These are phyloP conservation scores for Evernia prunastri DNA, from an alignment of 495 filamentous ascomycete species.

Conservation along the genomic window DNA sequence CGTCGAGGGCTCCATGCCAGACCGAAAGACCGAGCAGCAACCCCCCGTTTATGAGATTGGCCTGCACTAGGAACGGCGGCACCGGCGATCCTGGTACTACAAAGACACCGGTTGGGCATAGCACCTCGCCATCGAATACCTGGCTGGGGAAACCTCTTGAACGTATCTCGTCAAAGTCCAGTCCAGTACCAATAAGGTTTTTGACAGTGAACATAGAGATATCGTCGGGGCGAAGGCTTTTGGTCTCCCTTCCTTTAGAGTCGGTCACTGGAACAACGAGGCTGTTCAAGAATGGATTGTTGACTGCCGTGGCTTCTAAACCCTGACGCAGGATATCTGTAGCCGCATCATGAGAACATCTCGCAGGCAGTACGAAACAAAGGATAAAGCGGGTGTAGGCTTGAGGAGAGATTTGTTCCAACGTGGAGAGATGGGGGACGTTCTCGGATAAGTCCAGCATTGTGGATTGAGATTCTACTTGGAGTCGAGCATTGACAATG, in stretches of 20 bases:
- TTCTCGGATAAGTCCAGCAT: background rate
- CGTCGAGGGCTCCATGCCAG: background rate
- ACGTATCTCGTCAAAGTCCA: background rate
- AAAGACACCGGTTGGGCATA: background rate
- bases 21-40: background rate
- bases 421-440: background rate
- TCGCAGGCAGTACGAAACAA: background rate
- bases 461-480: background rate
- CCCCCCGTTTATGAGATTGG: background rate
- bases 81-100: background rate
- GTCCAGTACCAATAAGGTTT: background rate
- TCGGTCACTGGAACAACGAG: background rate
- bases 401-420: background rate
- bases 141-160: background rate
- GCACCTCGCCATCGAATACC: background rate
- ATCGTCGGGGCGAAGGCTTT: background rate
- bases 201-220: background rate
- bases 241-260: background rate
- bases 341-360: background rate
- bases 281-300: background rate
- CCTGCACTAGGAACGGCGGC: background rate
- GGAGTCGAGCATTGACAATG: no score
- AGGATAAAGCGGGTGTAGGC: background rate
- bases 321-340: background rate
- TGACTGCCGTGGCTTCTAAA: background rate